A percentile compares a stretch with the other conserved stretches of the same genome.
Conservation (phyloP, 2,329 filamentous ascomycete species). For the Bipolaris victoriae region DNA sequence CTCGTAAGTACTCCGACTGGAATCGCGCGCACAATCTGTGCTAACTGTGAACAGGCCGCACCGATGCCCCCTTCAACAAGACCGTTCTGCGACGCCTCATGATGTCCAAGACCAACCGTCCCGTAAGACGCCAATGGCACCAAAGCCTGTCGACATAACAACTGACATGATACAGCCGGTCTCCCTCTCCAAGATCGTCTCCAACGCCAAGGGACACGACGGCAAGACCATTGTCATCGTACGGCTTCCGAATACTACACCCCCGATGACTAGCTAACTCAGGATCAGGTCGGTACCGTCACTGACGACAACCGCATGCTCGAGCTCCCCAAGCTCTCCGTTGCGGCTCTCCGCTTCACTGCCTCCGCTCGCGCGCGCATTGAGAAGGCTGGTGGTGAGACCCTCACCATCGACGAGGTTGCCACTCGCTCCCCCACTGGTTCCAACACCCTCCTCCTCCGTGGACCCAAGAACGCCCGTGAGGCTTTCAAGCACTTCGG, state of each 20-base stretch:
- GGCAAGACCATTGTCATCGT: conserved; percentile 87
- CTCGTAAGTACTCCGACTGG: conserved; percentile 69
- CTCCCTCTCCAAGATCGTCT: conserved; percentile 88
- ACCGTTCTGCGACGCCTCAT: conserved; percentile 96
- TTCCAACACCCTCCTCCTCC: conserved; percentile 94
- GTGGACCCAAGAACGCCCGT: conserved; percentile 96
- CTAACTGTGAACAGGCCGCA: conserved; percentile 71
- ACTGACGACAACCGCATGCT: conserved; percentile 93
- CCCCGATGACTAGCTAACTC: conserved; percentile 20
- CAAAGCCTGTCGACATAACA: neutral
- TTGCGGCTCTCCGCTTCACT: conserved; percentile 96
- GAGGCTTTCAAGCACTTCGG: conserved; percentile 99
- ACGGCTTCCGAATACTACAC: conserved; percentile 16
- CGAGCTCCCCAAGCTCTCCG: conserved; percentile 86
- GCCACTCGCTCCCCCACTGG: conserved; percentile 94
- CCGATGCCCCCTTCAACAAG: conserved; percentile 98
- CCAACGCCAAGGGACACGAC: conserved; percentile 62
- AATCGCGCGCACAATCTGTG: conserved; percentile 20
- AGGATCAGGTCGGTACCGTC: conserved; percentile 73
- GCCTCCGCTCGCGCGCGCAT: conserved; percentile 94
- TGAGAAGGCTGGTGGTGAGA: conserved; percentile 89
- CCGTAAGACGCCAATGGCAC: conserved; percentile 38
- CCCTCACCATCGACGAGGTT: conserved; percentile 95
- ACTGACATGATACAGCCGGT: conserved; percentile 60
- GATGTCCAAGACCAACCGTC: conserved; percentile 97